Evolutionary conservation across 768 basidiomycete genomes (phyloP), one percentile per base, ranked within the genome.

Genomic region (Termitomyces sp.): DNA sequence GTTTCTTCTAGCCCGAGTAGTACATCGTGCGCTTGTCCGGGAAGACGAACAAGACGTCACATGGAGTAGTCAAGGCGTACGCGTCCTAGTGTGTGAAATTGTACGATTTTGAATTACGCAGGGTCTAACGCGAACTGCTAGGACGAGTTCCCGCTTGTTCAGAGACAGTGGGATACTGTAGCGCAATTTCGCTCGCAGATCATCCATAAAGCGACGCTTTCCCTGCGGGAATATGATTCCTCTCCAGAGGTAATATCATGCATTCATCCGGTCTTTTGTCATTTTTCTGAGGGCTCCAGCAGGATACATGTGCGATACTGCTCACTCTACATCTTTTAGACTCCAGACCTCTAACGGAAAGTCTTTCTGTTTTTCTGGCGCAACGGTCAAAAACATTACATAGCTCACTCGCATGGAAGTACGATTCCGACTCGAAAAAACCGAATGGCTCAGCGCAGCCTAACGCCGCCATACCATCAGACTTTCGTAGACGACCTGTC

Each of bases 121-220:
- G 1, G 9, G 15, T 45, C 47, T 51, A 3, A 47, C 32, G 8
- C 22, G 54, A 38, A 35, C 50, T 8, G 40, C 45, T 15, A 94
- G 93, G 82, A 83, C 45, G 90, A 94, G 69, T 88, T 95, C 60
- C 92, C 94, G 26, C 74, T 98, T 5, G 82, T 93, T 3, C 88
- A 93, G 60, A 85, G 92, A 35, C 95, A 98, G 70, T 98, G 94
- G 95, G 95, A 96, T 55, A 78, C 83, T 1, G 83, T 98, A 8
- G 82, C 85, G 5, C 90, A 89, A 60, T 93, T 96, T 65, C 85
- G 93, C 43, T 75, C 86, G 1, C 93, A 96, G 64, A 95, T 98
- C 58, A 81, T 89, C 21, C 89, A 94, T 61, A 87, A 85, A 64
- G 90, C 94, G n/a, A 92, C 86, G 0, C 67, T 90, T 45, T 87